Percentiles rank a stretch among this genome's conserved stretches.
phyloP scores from a whole-genome alignment of 176 grass and related monocot genomes.

The Guadua angustifolia region DNA sequence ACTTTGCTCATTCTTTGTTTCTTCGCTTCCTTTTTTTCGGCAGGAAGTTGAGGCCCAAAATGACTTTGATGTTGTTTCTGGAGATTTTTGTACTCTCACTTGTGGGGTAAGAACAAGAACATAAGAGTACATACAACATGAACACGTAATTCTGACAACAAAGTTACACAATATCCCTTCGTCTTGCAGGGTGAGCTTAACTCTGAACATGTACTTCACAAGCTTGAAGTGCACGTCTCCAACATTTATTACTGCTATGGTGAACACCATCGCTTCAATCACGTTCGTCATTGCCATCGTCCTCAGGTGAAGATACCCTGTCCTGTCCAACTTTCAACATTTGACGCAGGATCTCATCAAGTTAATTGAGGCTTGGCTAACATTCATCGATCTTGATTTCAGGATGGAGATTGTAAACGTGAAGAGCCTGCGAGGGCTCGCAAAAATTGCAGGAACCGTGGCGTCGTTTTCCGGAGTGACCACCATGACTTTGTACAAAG shows the following conservation, averaged over 20 bases:
- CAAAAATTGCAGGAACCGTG: slow-evolving; percentile 68
- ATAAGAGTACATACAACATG: background rate
- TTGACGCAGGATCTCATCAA: background rate
- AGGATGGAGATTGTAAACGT: slow-evolving; percentile 83
- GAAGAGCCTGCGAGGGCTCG: slow-evolving; percentile 59
- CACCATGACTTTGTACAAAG: slow-evolving; percentile 93
- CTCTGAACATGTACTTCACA: slow-evolving; percentile 93
- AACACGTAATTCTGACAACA: background rate
- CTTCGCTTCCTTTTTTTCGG: background rate
- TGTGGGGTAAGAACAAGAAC: slow-evolving; percentile 63
- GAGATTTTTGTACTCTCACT: slow-evolving; percentile 79
- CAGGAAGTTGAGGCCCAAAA: slow-evolving; percentile 74
- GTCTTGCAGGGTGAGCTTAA: slow-evolving; percentile 68
- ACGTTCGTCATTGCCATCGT: slow-evolving; percentile 84
- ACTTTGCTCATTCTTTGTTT: background rate
- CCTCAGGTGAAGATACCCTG: slow-evolving; percentile 46
- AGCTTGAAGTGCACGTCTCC: slow-evolving; percentile 89
- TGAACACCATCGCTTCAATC: slow-evolving; percentile 76
- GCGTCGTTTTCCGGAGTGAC: slow-evolving; percentile 79
- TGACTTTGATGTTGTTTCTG: slow-evolving; percentile 76
- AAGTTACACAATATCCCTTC: slow-evolving; percentile 21
- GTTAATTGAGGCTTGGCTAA: background rate
- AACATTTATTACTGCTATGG: slow-evolving; percentile 71
- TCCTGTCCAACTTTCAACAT: background rate
- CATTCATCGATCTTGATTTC: background rate